Evolutionary conservation across 2,329 filamentous ascomycete genomes (phyloP).

Genomic region (Fonsecaea nubica): DNA sequence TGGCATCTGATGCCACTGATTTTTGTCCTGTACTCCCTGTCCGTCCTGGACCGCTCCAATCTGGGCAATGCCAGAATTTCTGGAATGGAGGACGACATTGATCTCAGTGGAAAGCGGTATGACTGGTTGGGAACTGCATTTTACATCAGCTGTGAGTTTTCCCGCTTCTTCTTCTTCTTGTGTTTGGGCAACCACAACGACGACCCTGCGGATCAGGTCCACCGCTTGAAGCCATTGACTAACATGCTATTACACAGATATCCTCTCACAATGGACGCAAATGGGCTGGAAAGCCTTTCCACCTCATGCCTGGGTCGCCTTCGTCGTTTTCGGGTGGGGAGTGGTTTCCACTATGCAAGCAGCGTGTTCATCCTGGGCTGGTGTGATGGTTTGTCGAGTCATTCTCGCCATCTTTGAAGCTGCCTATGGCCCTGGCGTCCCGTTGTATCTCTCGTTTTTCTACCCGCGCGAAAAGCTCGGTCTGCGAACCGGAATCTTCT

Average conservation of each 20-base stretch:
- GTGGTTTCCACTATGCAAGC: conserved; percentile 41
- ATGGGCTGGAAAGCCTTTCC: conserved; percentile 43
- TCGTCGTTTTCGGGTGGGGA: conserved; percentile 41
- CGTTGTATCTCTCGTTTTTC: conserved; percentile 63
- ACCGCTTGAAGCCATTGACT: not conserved
- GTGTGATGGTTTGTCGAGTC: conserved; percentile 45
- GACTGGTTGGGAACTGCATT: conserved; percentile 61
- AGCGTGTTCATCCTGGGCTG: conserved; percentile 37
- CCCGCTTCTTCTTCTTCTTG: not conserved
- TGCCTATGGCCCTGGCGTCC: conserved; percentile 52
- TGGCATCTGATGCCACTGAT: conserved; percentile 40
- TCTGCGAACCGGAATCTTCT: conserved; percentile 61
- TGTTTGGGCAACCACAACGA: not conserved
- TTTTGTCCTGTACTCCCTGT: conserved; percentile 36
- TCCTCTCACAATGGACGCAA: conserved; percentile 40
- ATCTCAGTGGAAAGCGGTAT: conserved; percentile 56
- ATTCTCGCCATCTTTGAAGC: conserved; percentile 50
- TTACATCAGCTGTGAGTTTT: conserved; percentile 55
- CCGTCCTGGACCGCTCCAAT: conserved; percentile 59
- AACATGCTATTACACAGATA: conserved; percentile 29
- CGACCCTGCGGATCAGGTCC: not conserved
- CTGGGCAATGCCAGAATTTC: conserved; percentile 63
- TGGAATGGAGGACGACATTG: conserved; percentile 59
- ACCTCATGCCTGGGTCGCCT: conserved; percentile 40
- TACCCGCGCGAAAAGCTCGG: conserved; percentile 65